Evolutionary conservation across 2,329 filamentous ascomycete genomes (phyloP), one percentile per base, ranked within the genome.

Genomic region (Hypoxylon sp.): DNA sequence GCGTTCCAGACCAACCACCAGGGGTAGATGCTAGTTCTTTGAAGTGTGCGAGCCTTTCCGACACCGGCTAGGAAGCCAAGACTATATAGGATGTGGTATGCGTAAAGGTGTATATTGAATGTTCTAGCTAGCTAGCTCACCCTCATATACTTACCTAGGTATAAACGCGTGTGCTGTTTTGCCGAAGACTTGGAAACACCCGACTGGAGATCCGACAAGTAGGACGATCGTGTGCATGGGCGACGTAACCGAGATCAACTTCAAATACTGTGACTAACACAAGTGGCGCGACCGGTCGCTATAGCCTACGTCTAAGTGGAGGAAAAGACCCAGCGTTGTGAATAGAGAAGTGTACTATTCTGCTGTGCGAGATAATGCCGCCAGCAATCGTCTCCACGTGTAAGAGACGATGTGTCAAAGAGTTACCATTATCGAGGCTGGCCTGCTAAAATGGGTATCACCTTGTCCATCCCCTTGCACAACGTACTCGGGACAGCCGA

Each of bases 171-270:
- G 30, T 19, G n/a, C 45, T 41, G 19, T 19, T 46, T 53, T 36
- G 10, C 52, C 10, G 38, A 57, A 58, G 38, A 48, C n/a, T 49
- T 63, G 51, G 48, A 21, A 46, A 60, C 38, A 63, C 32, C 56
- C 52, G 55, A 57, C 28, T 38, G 34, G 41, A n/a, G 58, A 34
- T 59, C 49, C 60, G 55, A 56, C 36, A 25, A 66, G 60, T 67
- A 57, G 52, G 45, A 69, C 64, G 64, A 69, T 67, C 60, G 59
- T 66, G 52, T 53, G 49, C 52, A 45, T 51, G 46, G 32, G 48
- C 52, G 50, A 55, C 36, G 43, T 61, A 52, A 59, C 49, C 63
- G 46, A 67, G 64, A 69, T 65, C 52, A 51, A 62, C 34, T 59
- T 49, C 38, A 43, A 43, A 17, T 43, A 43, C 34, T 19, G 43